Conservation (phyloP, 1,139 yeast species). For the Protomyces inouyei region DNA sequence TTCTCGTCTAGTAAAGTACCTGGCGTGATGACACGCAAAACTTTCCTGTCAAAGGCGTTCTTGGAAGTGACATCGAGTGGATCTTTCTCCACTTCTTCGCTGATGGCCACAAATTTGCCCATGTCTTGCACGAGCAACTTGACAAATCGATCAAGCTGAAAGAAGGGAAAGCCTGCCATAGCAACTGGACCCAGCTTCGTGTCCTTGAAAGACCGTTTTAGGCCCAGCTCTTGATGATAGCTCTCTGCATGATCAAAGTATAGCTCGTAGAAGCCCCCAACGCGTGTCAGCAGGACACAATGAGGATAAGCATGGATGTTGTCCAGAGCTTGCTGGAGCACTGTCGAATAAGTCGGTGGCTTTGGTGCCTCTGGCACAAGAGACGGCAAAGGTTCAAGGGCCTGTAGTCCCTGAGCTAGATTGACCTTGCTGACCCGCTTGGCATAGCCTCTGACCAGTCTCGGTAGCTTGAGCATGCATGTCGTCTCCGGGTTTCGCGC, state of each 20-base stretch:
- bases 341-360: slow-evolving; percentile 14
- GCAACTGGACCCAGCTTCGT: slow-evolving; percentile 52
- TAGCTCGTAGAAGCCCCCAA: slow-evolving; percentile 79
- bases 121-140: slow-evolving; percentile 65
- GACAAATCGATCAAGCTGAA: slow-evolving; percentile 66
- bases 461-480: neutral
- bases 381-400: slow-evolving; percentile 2
- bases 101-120: slow-evolving; percentile 68
- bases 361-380: neutral
- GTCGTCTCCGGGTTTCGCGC: neutral
- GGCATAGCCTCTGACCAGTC: slow-evolving; percentile 8
- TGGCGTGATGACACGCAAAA: slow-evolving; percentile 79
- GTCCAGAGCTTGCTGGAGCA: slow-evolving; percentile 17
- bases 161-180: slow-evolving; percentile 87
- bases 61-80: slow-evolving; percentile 12
- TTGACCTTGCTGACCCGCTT: slow-evolving; percentile 14
- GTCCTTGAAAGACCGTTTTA: slow-evolving; percentile 51
- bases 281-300: slow-evolving; percentile 77
- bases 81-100: slow-evolving; percentile 47
- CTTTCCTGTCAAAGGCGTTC: slow-evolving; percentile 53
- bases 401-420: slow-evolving; percentile 16
- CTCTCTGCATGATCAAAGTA: slow-evolving; percentile 72
- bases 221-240: slow-evolving; percentile 65
- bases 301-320: slow-evolving; percentile 46
- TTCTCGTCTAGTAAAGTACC: slow-evolving; percentile 90